These are phyloP conservation scores for Linum tenue DNA, from an alignment of 345 rosid species.

Conservation along the genomic window DNA sequence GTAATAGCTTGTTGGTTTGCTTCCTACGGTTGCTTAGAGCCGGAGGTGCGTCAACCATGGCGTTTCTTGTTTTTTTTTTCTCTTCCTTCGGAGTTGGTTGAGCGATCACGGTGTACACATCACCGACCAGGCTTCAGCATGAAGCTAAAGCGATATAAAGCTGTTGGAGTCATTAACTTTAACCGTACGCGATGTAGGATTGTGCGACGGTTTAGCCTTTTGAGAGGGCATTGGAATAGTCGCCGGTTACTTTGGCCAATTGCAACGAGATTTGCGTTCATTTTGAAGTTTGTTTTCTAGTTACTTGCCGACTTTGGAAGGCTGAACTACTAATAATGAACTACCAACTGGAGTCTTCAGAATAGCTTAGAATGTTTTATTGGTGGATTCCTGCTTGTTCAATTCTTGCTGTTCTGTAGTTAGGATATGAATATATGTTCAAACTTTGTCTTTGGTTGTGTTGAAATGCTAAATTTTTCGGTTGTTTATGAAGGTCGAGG, in stretches of 20 bases:
- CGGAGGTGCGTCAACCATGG: not conserved
- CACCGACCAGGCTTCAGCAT: not conserved
- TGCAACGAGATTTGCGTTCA: not conserved
- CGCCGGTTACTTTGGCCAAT: not conserved
- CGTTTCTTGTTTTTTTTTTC: no score
- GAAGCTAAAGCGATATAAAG: not conserved
- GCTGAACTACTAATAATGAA: not conserved
- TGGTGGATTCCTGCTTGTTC: not conserved
- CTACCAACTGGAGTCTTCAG: no score
- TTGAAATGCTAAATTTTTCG: not conserved
- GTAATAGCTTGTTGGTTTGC: not conserved
- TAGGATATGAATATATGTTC: not conserved
- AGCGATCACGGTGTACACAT: not conserved
- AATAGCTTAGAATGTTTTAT: no score
- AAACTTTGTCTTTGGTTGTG: not conserved
- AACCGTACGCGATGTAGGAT: not conserved
- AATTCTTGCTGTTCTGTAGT: not conserved
- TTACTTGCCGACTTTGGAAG: not conserved
- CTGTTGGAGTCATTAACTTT: not conserved
- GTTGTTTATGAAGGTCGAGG: conserved; percentile 15
- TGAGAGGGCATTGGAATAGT: not conserved
- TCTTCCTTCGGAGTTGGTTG: not conserved
- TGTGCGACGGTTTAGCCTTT: not conserved
- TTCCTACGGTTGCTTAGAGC: no score
- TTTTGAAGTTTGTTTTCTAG: not conserved